These are phyloP conservation scores for Heliamphora exappendiculata DNA, from an alignment of 148 eudicot genomes.

Conservation along the genomic window DNA sequence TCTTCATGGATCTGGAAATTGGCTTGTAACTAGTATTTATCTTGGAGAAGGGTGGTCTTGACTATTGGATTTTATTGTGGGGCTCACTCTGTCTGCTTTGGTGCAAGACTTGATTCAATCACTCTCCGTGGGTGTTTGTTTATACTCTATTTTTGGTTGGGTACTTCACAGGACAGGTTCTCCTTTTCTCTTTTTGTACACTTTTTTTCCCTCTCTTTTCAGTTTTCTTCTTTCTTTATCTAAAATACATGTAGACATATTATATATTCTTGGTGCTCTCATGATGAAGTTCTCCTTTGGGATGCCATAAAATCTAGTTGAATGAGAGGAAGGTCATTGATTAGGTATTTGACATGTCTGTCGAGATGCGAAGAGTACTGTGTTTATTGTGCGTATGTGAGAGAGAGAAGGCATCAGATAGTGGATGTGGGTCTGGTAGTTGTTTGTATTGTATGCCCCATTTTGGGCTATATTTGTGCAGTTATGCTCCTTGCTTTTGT, in stretches of 20 bases:
- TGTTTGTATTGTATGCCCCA: neutral
- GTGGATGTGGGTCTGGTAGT: neutral
- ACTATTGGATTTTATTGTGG: too few relatives aligned
- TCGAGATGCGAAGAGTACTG: neutral
- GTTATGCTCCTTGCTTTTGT: neutral
- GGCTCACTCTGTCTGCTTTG: neutral
- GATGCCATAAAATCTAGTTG: neutral
- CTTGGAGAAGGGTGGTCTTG: neutral
- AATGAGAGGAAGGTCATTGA: neutral
- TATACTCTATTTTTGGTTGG: neutral
- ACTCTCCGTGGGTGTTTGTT: too few relatives aligned
- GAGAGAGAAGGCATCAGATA: neutral
- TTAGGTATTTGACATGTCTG: neutral
- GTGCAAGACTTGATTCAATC: too few relatives aligned
- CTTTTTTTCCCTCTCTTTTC: too few relatives aligned
- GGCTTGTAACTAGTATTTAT: neutral
- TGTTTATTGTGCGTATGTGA: too few relatives aligned
- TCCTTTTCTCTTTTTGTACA: too few relatives aligned
- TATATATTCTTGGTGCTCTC: too few relatives aligned
- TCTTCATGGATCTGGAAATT: neutral
- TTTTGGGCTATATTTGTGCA: constrained; percentile 1
- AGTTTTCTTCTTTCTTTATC: too few relatives aligned
- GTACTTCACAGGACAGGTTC: too few relatives aligned
- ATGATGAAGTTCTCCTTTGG: too few relatives aligned
- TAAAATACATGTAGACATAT: too few relatives aligned